Evolutionary conservation across 257 asterid species (phyloP).

Genomic region (Gynochthodes officinalis): DNA sequence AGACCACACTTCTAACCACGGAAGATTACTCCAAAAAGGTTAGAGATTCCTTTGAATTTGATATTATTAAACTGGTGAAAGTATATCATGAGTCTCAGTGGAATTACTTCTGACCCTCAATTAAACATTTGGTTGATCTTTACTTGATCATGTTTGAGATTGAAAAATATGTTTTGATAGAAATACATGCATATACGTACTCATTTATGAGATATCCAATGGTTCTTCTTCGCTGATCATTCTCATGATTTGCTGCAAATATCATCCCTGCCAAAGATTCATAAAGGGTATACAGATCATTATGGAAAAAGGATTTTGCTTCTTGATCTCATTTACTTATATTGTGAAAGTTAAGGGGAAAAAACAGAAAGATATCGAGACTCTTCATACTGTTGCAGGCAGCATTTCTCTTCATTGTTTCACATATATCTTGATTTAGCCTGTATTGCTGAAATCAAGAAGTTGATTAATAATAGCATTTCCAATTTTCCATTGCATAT

Average conservation of each 20-base stretch:
- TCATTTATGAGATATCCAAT: background rate
- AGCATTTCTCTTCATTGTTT: background rate
- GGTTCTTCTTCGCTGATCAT: background rate
- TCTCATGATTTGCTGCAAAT: background rate
- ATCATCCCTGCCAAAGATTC: background rate
- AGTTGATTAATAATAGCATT: too few species aligned
- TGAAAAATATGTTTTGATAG: background rate
- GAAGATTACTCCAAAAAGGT: too few species aligned
- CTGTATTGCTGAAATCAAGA: conserved; percentile 9
- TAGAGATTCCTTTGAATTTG: too few species aligned
- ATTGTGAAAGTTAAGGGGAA: background rate
- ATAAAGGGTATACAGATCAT: background rate
- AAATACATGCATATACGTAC: background rate
- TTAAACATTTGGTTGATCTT: background rate
- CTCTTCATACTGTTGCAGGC: background rate
- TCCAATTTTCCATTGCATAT: too few species aligned
- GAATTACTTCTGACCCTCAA: background rate
- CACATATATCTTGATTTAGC: background rate
- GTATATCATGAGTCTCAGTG: background rate
- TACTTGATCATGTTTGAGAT: background rate
- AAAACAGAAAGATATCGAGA: too few species aligned
- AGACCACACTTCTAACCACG: too few species aligned
- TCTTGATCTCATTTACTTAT: background rate
- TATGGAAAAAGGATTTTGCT: background rate
- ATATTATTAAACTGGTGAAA: too few species aligned